These are phyloP conservation scores for Batkoa obscura DNA, from an alignment of 371 early-diverging fungal species.

Conservation along the genomic window DNA sequence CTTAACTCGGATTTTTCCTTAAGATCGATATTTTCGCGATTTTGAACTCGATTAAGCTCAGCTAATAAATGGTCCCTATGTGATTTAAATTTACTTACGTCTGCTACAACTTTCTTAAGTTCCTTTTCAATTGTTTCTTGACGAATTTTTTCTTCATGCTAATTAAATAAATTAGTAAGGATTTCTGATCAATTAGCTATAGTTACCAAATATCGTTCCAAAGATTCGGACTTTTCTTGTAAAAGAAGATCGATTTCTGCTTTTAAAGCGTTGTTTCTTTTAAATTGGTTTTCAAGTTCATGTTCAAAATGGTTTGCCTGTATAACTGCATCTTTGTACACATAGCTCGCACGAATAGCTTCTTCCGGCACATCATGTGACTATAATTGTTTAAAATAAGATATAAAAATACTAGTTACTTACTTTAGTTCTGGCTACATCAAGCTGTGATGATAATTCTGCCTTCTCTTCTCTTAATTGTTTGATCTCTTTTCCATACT, in stretches of 20 bases:
- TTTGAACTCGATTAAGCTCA: too few relatives aligned
- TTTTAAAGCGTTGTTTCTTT: background rate
- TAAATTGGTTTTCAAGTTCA: constrained; percentile 26
- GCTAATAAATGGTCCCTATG: too few relatives aligned
- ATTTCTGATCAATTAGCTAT: too few relatives aligned
- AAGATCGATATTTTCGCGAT: too few relatives aligned
- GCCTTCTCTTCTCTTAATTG: constrained; percentile 4
- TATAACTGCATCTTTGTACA: constrained; percentile 24
- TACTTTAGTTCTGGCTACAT: background rate
- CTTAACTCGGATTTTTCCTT: too few relatives aligned
- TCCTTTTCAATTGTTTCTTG: background rate
- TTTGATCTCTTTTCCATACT: constrained; percentile 8
- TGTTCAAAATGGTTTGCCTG: constrained; percentile 27
- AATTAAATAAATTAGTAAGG: background rate
- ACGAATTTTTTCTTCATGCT: background rate
- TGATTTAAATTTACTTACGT: background rate
- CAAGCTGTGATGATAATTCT: background rate
- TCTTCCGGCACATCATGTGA: constrained; percentile 18
- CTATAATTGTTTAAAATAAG: background rate
- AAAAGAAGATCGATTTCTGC: background rate
- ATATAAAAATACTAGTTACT: background rate
- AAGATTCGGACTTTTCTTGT: too few relatives aligned
- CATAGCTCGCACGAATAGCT: constrained; percentile 16
- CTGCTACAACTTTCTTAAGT: background rate
- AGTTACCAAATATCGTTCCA: too few relatives aligned